Conservation (phyloP, 2,329 filamentous ascomycete genomes). For the Diplocarpon mali region DNA sequence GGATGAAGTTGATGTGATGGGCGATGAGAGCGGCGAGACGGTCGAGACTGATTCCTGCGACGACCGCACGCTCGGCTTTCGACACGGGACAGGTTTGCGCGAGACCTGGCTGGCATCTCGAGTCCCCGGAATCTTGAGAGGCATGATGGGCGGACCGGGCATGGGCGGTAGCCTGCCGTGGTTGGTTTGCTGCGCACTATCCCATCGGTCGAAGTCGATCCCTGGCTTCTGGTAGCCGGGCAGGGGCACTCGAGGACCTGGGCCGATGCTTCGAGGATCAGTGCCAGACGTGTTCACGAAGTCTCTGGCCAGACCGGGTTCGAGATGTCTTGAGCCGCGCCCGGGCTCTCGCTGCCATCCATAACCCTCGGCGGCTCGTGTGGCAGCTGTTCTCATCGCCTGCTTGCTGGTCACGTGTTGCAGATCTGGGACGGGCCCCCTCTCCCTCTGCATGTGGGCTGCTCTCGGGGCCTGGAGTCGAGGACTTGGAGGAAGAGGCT, state of each 20-base stretch:
- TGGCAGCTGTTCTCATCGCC: background rate
- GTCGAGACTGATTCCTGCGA: background rate
- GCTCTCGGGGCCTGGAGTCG: background rate
- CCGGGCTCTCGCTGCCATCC: background rate
- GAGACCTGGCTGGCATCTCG: background rate
- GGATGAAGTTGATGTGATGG: background rate
- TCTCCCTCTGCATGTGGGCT: background rate
- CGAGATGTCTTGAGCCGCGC: background rate
- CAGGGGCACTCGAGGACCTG: background rate
- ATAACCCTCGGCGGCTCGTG: conserved; percentile 6
- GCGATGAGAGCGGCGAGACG: background rate
- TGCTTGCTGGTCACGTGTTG: background rate
- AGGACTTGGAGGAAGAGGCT: background rate
- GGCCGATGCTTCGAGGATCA: background rate
- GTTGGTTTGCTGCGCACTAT: background rate
- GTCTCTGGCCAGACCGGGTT: conserved; percentile 1
- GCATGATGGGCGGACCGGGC: conserved; percentile 1
- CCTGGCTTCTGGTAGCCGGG: conserved; percentile 5
- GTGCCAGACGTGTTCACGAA: conserved; percentile 3
- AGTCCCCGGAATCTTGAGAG: background rate
- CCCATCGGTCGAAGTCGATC: conserved; percentile 11
- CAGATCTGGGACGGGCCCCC: background rate
- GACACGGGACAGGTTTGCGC: background rate
- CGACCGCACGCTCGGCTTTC: background rate
- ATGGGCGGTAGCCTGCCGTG: conserved; percentile 8